Conservation (phyloP, 208 protist genomes). For the Trypanosoma scelopori region DNA sequence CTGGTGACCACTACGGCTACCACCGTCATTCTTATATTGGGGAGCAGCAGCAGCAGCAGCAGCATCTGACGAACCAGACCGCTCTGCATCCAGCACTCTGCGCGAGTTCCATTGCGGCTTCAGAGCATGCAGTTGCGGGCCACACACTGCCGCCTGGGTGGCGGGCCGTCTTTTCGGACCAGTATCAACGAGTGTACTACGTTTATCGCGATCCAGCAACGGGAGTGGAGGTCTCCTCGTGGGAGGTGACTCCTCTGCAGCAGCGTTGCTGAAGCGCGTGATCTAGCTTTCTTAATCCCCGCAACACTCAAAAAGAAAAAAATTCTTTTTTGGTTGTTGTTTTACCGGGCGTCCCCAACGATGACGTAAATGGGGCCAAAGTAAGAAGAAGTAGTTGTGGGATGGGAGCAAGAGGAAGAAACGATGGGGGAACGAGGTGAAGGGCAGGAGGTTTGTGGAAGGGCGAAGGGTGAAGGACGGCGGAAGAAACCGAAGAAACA, state of each 20-base stretch:
- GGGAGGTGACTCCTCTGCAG: slow-evolving; percentile 29
- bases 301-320: not conserved
- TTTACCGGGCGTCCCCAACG: not conserved
- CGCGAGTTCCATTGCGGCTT: too few species aligned
- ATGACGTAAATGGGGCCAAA: too few species aligned
- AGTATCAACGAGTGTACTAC: slow-evolving; percentile 76
- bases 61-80: slow-evolving; percentile 14
- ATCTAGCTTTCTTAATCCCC: too few species aligned
- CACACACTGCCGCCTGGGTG: slow-evolving; percentile 44
- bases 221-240: slow-evolving; percentile 63
- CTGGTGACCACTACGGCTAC: not conserved
- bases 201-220: slow-evolving; percentile 54
- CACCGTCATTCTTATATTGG: not conserved
- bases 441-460: too few species aligned
- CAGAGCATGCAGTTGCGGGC: too few species aligned
- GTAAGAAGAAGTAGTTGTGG: not conserved
- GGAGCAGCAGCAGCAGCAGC: slow-evolving; percentile 7
- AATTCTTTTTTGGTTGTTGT: too few species aligned
- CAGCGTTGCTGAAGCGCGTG: not conserved
- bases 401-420: slow-evolving; percentile 9
- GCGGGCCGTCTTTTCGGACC: slow-evolving; percentile 62
- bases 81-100: too few species aligned
- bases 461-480: too few species aligned
- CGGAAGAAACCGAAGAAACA: too few species aligned
- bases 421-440: too few species aligned